These are phyloP conservation scores for Glutinoglossum americanum DNA, from an alignment of 495 filamentous ascomycete species.

Conservation along the genomic window DNA sequence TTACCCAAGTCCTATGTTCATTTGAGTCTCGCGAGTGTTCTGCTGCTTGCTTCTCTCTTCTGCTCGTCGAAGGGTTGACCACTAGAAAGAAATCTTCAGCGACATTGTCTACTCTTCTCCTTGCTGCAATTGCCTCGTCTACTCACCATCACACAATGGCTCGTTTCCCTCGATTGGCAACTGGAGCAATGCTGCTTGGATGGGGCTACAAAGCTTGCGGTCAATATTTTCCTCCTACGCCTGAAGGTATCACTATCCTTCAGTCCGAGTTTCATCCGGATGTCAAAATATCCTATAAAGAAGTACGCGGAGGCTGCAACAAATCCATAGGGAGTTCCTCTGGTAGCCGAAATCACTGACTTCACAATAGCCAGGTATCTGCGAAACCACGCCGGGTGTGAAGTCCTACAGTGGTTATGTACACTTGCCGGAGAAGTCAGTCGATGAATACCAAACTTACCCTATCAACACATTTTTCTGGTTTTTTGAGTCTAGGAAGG, in stretches of 20 bases:
- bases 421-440: constrained; percentile 20
- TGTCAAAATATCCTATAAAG: constrained; percentile 41
- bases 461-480: constrained; percentile 59
- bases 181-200: neutral
- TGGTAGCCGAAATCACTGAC: too few species aligned
- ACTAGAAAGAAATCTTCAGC: too few species aligned
- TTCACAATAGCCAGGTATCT: constrained; percentile 23
- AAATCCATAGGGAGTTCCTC: too few species aligned
- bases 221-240: constrained; percentile 28
- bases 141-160: neutral
- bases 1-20: too few species aligned
- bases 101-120: too few species aligned
- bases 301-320: constrained; percentile 19
- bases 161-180: neutral
- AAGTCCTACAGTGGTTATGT: constrained; percentile 25
- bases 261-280: constrained; percentile 35
- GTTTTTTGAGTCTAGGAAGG: constrained; percentile 43
- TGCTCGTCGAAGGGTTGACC: too few species aligned
- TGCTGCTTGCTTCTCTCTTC: too few species aligned
- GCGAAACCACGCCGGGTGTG: constrained; percentile 29
- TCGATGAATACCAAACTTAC: constrained; percentile 28
- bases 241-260: constrained; percentile 29
- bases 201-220: neutral
- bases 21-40: too few species aligned
- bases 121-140: neutral